A percentile compares a stretch with the other conserved stretches of the same genome.
Evolutionary conservation across 2,329 filamentous ascomycete genomes (phyloP).

Genomic region (Talaromyces funiculosus): DNA sequence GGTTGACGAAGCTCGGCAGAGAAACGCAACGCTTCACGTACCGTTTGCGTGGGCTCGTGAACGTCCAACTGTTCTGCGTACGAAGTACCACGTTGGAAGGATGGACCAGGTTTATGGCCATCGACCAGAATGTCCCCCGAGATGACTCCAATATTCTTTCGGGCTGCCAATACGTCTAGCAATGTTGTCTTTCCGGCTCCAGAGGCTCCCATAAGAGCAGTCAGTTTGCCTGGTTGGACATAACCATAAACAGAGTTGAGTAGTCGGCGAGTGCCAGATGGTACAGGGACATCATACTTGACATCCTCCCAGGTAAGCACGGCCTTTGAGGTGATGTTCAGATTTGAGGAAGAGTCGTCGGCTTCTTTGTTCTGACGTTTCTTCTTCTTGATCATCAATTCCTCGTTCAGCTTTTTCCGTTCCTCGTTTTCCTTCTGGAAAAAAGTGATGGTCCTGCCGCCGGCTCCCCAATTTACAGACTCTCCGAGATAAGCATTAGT

Average conservation of each 20-base stretch:
- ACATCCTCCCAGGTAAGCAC: slow-evolving; percentile 51
- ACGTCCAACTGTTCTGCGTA: slow-evolving; percentile 64
- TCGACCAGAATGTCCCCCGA: slow-evolving; percentile 59
- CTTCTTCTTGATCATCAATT: slow-evolving; percentile 9
- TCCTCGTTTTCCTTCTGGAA: slow-evolving; percentile 24
- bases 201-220: slow-evolving; percentile 49
- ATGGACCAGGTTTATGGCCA: slow-evolving; percentile 51
- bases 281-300: slow-evolving; percentile 46
- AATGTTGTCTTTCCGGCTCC: slow-evolving; percentile 83
- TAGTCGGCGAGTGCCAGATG: slow-evolving; percentile 41
- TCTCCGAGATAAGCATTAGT: slow-evolving; percentile 38
- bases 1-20: slow-evolving; percentile 60
- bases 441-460: slow-evolving; percentile 28
- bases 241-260: slow-evolving; percentile 46
- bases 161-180: slow-evolving; percentile 65
- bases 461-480: slow-evolving; percentile 30
- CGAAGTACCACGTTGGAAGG: slow-evolving; percentile 59
- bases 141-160: slow-evolving; percentile 62
- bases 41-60: slow-evolving; percentile 57
- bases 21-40: slow-evolving; percentile 62
- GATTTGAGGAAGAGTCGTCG: slow-evolving; percentile 36
- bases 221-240: slow-evolving; percentile 46
- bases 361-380: slow-evolving; percentile 15
- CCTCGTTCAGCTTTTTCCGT: slow-evolving; percentile 14
- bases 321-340: slow-evolving; percentile 51